Evolutionary conservation across 1,284 basidiomycete species (phyloP), one percentile per base, ranked within the genome.

Genomic region (Trichosporon sp.): DNA sequence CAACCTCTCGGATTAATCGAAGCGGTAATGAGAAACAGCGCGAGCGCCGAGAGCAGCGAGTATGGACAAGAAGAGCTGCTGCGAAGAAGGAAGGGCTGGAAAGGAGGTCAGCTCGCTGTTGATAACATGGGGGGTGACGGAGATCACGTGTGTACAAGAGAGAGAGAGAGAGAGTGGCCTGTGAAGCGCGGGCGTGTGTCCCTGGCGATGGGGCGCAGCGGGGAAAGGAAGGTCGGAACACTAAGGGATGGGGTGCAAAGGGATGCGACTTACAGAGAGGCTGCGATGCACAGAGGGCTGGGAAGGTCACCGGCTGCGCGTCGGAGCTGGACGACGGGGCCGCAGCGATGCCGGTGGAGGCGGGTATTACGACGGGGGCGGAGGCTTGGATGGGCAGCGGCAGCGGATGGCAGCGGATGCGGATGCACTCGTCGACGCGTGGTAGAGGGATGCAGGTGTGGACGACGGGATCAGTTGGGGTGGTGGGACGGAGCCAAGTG

Each of bases 341-440:
- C 53, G 53, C 27, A 15, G 44, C 44, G 53, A 13, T 56, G 51
- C 51, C 27, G 25, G 53, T 58, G 53, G 53, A 58, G 53, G 53
- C 53, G 12, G 44, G 6, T 4, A 15, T 21, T 18, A n/a, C 18
- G 44, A 47, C 44, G 44, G 21, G 44, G 44, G 29, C 53, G 27
- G 53, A 27, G 53, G 12, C 23, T 12, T 23, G 12, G 51, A 29
- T 56, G 12, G 51, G 51, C 51, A 29, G 51, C 23, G 51, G 51
- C 51, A 56, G 51, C 51, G 53, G 44, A 47, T 47, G 18, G 53
- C 53, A 58, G 53, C 53, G 53, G 53, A 58, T 58, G 53, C 53
- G n/a, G n/a, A n/a, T 32, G 31, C 53, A 31, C 29, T 27, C 3
- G 15, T 13, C 13, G 53, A 58, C 53, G 53, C 53, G 53, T 58